Conservation (phyloP, 179 eudicot species). For the Patellifolia procumbens region DNA sequence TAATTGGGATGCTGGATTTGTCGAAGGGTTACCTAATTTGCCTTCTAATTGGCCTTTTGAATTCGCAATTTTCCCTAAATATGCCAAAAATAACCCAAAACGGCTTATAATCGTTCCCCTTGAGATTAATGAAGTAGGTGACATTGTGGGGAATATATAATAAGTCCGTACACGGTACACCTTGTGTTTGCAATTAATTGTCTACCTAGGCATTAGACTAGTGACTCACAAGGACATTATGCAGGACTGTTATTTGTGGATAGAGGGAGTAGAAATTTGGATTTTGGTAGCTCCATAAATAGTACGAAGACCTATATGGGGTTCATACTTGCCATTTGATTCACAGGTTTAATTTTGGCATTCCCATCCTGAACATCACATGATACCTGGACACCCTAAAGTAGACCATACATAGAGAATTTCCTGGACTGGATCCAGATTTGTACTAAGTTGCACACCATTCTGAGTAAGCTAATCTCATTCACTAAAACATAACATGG, state of each 20-base stretch:
- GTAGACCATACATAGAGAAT: neutral
- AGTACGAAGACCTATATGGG: neutral
- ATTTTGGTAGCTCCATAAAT: neutral
- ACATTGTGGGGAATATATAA: too few species aligned
- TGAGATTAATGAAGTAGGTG: too few species aligned
- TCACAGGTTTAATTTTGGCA: neutral
- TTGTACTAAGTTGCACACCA: too few species aligned
- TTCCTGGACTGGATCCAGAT: too few species aligned
- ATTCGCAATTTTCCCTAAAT: too few species aligned
- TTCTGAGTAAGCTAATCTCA: neutral
- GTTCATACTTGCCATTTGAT: neutral
- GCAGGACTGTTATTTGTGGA: neutral
- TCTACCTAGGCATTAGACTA: neutral
- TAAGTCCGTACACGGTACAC: too few species aligned
- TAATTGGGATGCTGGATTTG: neutral
- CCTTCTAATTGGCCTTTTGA: too few species aligned
- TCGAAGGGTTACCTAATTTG: neutral
- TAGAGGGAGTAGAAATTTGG: neutral
- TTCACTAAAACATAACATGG: neutral
- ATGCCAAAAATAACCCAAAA: too few species aligned
- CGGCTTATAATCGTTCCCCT: too few species aligned
- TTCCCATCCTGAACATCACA: neutral
- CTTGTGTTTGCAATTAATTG: neutral
- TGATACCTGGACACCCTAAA: neutral
- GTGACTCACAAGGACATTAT: neutral